Conservation (phyloP, 2,329 filamentous ascomycete genomes). For the Cercospora sp. region DNA sequence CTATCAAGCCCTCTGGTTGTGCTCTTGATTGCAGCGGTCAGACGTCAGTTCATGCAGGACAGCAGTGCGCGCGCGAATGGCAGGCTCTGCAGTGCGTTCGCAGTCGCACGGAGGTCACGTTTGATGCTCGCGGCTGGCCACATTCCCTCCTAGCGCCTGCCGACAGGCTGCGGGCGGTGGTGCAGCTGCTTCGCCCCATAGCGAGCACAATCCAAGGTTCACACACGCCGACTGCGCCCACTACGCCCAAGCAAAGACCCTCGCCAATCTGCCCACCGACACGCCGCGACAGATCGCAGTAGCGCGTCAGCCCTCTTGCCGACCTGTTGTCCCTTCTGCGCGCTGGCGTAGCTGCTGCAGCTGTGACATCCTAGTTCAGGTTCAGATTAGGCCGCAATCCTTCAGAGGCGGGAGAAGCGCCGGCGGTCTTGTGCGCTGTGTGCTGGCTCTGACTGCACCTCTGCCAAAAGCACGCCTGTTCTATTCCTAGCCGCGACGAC, state of each 20-base stretch:
- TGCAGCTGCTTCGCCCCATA: constrained; percentile 4
- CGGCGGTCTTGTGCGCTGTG: constrained; percentile 1
- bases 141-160: constrained; percentile 2
- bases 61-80: not conserved
- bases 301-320: not conserved
- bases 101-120: not conserved
- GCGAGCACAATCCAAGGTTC: not conserved
- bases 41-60: not conserved
- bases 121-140: not conserved
- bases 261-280: not conserved
- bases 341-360: not conserved
- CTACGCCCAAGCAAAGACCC: not conserved
- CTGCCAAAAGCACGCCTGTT: constrained; percentile 14
- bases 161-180: not conserved
- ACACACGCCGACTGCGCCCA: constrained; percentile 10
- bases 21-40: constrained; percentile 1
- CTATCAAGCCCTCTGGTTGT: not conserved
- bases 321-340: not conserved
- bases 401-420: constrained; percentile 11
- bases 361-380: constrained; percentile 2
- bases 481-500: constrained; percentile 18
- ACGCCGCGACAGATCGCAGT: not conserved
- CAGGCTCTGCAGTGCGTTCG: not conserved
- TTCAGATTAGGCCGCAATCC: constrained; percentile 13
- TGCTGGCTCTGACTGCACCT: constrained; percentile 1